Percentiles rank a stretch among this genome's conserved stretches.
Evolutionary conservation across 2,329 filamentous ascomycete genomes (phyloP).

Genomic region (Akanthomyces uredinophilus): DNA sequence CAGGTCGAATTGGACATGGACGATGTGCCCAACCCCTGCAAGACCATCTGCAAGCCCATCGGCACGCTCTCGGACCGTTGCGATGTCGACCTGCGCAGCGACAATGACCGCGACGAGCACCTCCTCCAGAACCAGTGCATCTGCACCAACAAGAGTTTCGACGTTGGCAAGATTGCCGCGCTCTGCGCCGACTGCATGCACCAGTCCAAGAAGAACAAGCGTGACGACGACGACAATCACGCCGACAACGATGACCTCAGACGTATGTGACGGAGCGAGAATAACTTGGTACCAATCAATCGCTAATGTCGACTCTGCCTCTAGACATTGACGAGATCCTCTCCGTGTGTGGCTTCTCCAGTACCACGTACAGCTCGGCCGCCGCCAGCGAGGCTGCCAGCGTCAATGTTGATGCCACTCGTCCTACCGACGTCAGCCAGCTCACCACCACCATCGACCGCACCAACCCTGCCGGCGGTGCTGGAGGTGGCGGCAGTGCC

Average conservation of each 20-base stretch:
- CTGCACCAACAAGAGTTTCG: slow-evolving; percentile 37
- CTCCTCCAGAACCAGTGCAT: slow-evolving; percentile 35
- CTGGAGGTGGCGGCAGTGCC: background rate
- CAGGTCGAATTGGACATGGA: slow-evolving; percentile 29
- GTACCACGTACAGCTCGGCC: slow-evolving; percentile 9
- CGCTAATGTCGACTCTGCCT: background rate
- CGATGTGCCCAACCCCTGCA: slow-evolving; percentile 30
- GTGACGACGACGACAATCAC: background rate
- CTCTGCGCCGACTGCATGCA: slow-evolving; percentile 8
- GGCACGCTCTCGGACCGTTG: slow-evolving; percentile 31
- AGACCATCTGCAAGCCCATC: slow-evolving; percentile 33
- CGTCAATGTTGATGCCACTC: slow-evolving; percentile 27
- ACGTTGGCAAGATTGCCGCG: slow-evolving; percentile 31
- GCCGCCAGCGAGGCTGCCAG: slow-evolving; percentile 24
- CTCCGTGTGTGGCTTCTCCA: slow-evolving; percentile 8
- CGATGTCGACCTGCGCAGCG: slow-evolving; percentile 27
- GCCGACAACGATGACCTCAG: background rate
- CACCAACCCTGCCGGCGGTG: background rate
- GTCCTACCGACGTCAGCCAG: slow-evolving; percentile 28
- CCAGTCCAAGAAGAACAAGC: background rate
- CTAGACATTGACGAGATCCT: slow-evolving; percentile 10
- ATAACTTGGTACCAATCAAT: background rate
- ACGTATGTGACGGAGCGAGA: background rate
- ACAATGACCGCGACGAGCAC: slow-evolving; percentile 30
- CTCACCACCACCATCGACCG: slow-evolving; percentile 31